phyloP scores from a whole-genome alignment of 495 filamentous ascomycete genomes.

The Friedmanniomyces simplex region DNA sequence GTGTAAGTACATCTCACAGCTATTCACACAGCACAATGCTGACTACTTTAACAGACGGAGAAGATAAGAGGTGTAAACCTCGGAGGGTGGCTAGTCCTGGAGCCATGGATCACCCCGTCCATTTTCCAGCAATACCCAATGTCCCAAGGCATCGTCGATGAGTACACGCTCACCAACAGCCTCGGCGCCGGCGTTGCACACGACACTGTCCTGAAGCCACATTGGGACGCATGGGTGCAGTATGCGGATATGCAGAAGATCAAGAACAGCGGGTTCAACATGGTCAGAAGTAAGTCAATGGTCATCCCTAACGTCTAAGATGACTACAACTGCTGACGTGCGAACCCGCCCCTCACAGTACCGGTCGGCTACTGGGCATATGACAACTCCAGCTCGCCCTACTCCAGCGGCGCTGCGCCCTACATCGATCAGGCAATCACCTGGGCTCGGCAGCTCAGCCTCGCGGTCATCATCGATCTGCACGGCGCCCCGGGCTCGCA shows the following conservation, averaged over 20 bases:
- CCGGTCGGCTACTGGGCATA: constrained; percentile 44
- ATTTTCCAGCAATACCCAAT: constrained; percentile 28
- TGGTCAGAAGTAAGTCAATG: constrained; percentile 29
- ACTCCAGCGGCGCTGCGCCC: constrained; percentile 36
- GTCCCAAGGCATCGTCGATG: constrained; percentile 30
- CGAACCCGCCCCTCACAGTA: constrained; percentile 9
- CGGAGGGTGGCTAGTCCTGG: constrained; percentile 35
- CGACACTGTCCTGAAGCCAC: constrained; percentile 27
- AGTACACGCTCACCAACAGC: constrained; percentile 31
- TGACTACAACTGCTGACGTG: not conserved
- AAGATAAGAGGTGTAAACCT: constrained; percentile 34
- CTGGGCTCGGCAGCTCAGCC: constrained; percentile 34
- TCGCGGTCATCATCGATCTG: constrained; percentile 42
- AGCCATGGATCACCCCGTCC: constrained; percentile 29
- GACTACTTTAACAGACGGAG: constrained; percentile 23
- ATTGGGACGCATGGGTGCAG: constrained; percentile 33
- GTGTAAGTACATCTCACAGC: not conserved
- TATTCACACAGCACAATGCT: constrained; percentile 19
- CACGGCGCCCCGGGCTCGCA: constrained; percentile 37
- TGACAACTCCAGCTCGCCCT: constrained; percentile 36
- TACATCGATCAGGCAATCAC: constrained; percentile 39
- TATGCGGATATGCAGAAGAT: constrained; percentile 37
- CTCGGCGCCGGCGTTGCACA: constrained; percentile 28
- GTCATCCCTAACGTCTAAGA: not conserved
- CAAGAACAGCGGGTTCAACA: constrained; percentile 37